Evolutionary conservation across 768 basidiomycete species (phyloP).

Genomic region (Calocera viscosa): DNA sequence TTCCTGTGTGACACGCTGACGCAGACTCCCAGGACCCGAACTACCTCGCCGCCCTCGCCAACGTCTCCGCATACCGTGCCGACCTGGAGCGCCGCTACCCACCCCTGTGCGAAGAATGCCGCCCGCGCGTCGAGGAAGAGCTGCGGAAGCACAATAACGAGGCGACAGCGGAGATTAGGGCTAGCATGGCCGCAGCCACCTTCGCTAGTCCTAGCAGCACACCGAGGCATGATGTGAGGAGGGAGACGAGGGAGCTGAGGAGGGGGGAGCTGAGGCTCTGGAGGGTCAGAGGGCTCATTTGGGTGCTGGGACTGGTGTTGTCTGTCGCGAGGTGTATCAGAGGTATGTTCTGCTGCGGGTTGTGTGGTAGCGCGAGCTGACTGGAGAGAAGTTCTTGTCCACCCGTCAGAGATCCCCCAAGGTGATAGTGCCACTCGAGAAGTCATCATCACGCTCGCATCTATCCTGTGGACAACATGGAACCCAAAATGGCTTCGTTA

Average conservation of each 20-base stretch:
- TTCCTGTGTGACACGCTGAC: slow-evolving; percentile 5
- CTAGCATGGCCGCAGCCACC: slow-evolving; percentile 57
- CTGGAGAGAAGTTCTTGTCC: background rate
- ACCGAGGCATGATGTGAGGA: slow-evolving; percentile 39
- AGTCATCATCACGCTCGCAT: slow-evolving; percentile 42
- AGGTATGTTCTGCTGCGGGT: slow-evolving; percentile 33
- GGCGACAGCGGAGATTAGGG: slow-evolving; percentile 56
- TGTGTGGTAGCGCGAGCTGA: slow-evolving; percentile 24
- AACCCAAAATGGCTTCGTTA: slow-evolving; percentile 58
- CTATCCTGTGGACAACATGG: slow-evolving; percentile 73
- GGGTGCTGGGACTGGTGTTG: slow-evolving; percentile 38
- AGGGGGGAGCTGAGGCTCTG: slow-evolving; percentile 46
- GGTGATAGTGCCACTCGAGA: slow-evolving; percentile 5
- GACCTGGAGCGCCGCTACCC: slow-evolving; percentile 75
- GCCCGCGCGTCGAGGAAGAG: slow-evolving; percentile 69
- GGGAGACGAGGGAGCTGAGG: slow-evolving; percentile 29
- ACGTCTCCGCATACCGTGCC: slow-evolving; percentile 56
- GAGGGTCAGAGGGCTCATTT: slow-evolving; percentile 57
- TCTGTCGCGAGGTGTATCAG: slow-evolving; percentile 34
- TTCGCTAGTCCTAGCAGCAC: slow-evolving; percentile 37
- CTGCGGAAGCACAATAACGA: slow-evolving; percentile 66
- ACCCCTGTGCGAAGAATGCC: slow-evolving; percentile 65
- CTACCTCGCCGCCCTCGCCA: slow-evolving; percentile 48
- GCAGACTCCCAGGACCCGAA: slow-evolving; percentile 49
- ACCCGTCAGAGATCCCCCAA: background rate